Base-by-base conservation (phyloP, 495 filamentous ascomycete species). In the Astrothelium subdiscretum region DNA sequence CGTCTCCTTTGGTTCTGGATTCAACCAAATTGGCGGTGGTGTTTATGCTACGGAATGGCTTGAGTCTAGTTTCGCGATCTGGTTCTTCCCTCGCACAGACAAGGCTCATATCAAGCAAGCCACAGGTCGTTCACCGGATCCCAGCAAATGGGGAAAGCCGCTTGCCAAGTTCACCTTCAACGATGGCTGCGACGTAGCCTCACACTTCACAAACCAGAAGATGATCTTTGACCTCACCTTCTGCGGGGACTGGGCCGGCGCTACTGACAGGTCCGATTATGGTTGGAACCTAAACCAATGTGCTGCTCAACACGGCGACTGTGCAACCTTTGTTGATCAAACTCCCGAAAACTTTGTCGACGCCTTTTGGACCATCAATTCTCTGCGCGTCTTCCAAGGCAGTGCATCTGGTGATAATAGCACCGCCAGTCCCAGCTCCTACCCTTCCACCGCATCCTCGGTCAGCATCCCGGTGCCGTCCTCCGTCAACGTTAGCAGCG, bases 191-290 rank as follows among this genome's bases (percentile, higher is more conserved):
- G 65, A 70, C 27, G 59, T 68, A 29, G 51, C 64, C 6, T 51
- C 59, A 20, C 57, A 65, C 27, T 70, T 76, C 71, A 61, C 11
- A 10, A 67, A 72, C 38, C 70, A 73, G 40, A 66, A 68, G 44
- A 69, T 74, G 58, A 64, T 92, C 59, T 85, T 96, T 70, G 83
- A 95, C 74, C 87, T 83, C 0, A 87, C 87, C 0, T 90, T 95
- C 74, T 95, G 91, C 73, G 91, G 91, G 42, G 83, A 89, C 63
- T 95, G 90, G 90, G 90, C 90, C 15, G 91, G 89, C 6, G 12
- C 48, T 29, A 54, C 48, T 24, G 15, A 54, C 6, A 3, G 6
- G 10, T 24, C n/a, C 12, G 24, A 29, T 15, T 54, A 54, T 15
- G 48, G 48, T 24, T 54, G 48, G 48, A 12, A n/a, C 15, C 8